Base-by-base conservation (phyloP, 2,329 filamentous ascomycete genomes). In the Stagonosporopsis chrysanthemi region DNA sequence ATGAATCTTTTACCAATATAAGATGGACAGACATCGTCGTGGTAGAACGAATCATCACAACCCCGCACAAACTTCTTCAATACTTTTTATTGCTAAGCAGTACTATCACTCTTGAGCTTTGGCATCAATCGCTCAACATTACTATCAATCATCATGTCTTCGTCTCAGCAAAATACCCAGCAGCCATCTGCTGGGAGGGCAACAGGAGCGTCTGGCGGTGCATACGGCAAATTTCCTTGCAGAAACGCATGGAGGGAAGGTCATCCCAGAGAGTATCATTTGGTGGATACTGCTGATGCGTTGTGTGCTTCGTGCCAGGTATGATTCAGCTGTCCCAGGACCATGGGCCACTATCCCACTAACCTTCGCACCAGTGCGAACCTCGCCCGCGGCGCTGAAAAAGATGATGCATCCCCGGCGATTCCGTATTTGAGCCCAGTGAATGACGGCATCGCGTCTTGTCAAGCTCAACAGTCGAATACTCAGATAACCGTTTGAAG, bases 201-300 rank as follows among this genome's bases (percentile, higher is more conserved):
- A 41, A 69, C 67, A n/a, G 67, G 67, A 38, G 67, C 67, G 46
- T 63, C 58, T 38, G 67, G 67, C 28, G 67, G 66, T 52, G 62
- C 60, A n/a, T 56, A 65, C 48, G 56, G 51, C 43, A 65, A 59
- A 46, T 64, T 67, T 26, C 56, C 53, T 12, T 70, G 67, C 62
- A 46, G 49, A 26, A 67, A 69, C 48, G 62, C 60, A 46, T 56
- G 58, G 35, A 54, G 63, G n/a, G 51, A 60, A n/a, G 63, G 62
- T 8, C 67, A 68, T 44, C 66, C 66, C 15, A 47, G 54, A 39
- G 56, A 65, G 26, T 66, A 67, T 54, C 60, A 57, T 39, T 58
- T 60, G 43, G 61, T 69, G 14, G 59, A 65, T 49, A 55, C 54
- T 17, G 62, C 65, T 54, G 66, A 54, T 48, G 51, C 52, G 35